Percentiles rank a stretch among this genome's conserved stretches.
phyloP scores from a whole-genome alignment of 257 asterid species.

The Solanum microdontum region DNA sequence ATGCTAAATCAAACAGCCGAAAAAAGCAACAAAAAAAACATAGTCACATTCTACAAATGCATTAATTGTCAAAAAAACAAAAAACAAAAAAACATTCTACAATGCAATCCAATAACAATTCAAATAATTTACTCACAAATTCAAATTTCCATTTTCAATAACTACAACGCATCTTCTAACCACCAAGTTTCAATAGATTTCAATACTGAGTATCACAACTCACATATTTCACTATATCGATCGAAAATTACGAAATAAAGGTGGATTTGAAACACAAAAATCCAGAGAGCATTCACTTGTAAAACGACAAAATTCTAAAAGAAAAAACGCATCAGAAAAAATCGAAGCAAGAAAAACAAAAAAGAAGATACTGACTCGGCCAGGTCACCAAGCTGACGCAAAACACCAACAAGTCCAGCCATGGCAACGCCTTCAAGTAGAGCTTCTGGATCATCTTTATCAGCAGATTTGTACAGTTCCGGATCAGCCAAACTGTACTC shows the following conservation, averaged over 20 bases:
- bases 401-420: conserved; percentile 97
- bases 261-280: not conserved
- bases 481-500: conserved; percentile 93
- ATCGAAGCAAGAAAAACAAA: not conserved
- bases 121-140: not conserved
- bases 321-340: not conserved
- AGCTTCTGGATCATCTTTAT: conserved; percentile 98
- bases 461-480: conserved; percentile 72
- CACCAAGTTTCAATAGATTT: not conserved
- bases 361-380: conserved; percentile 53
- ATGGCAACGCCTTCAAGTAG: conserved; percentile 93
- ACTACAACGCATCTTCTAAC: not conserved
- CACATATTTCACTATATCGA: not conserved
- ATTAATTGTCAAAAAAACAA: not conserved
- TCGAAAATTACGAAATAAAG: not conserved
- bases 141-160: not conserved
- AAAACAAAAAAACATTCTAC: not conserved
- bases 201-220: not conserved
- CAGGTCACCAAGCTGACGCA: conserved; percentile 97
- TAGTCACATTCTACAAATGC: not conserved
- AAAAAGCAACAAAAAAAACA: not conserved
- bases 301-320: not conserved
- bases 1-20: not conserved
- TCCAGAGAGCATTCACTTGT: not conserved
- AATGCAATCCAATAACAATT: not conserved